Base-by-base conservation (phyloP, 2,329 filamentous ascomycete species). In the Fusarium torulosum region DNA sequence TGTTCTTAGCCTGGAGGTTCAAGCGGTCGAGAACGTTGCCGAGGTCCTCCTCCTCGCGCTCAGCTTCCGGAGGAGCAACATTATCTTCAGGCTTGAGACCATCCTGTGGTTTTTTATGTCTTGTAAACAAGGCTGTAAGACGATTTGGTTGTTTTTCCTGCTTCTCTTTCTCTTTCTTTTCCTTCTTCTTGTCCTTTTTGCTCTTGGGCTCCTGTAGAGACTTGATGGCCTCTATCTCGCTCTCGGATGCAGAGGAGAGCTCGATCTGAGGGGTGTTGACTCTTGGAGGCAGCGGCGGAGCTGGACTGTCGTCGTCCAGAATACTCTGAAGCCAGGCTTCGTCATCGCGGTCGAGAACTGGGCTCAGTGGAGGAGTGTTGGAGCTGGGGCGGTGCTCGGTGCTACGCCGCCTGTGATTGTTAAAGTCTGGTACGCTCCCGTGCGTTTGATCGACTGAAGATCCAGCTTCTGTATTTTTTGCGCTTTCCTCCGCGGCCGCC, bases 1-100 rank as follows among this genome's bases (percentile, higher is more conserved):
- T 96, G 82, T 97, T 94, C 69, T 91, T 87, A 7, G 92, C 91
- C 7, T 91, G 88, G 31, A 97, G 88, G 75, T 96, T 94, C 63
- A 99, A 86, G 43, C 92, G 87, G 74, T 97, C 91, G 27, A 99
- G 90, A 21, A 97, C 88, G 29, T 87, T 85, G 38, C 87, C 88
- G 61, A 98, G 87, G 72, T 97, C 96, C 74, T 93, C 89, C 70
- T 78, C 79, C 78, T 89, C 87, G 42, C 78, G 77, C 56, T 82
- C 80, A 27, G 75, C 85, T 76, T 78, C 83, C 57, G 65, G 79
- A 41, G 76, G 74, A 42, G 81, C 78, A 42, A 81, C 79, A 41
- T 81, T 80, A 35, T 82, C 80, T 20, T 76, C 75, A 54, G 76
- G 76, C 52, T 67, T 66, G 54, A 74, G 60, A 27, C 64, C 76